Percentiles rank a stretch among this genome's conserved stretches.
phyloP scores from a whole-genome alignment of 2,329 filamentous ascomycete genomes.

The Alternaria infectoria region DNA sequence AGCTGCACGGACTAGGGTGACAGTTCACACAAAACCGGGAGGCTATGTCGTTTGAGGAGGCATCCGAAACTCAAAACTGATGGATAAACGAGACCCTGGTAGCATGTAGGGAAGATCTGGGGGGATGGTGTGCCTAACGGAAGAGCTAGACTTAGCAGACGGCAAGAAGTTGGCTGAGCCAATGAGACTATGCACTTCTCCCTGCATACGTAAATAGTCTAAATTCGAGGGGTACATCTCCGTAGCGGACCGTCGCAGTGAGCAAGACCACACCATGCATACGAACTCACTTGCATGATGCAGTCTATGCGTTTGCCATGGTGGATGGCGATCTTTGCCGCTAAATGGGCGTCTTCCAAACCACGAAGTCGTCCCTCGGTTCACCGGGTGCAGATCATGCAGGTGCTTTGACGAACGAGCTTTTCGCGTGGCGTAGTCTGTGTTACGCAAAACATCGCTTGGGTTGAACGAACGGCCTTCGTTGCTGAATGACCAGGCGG shows the following conservation, averaged over 20 bases:
- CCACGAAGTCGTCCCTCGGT: not conserved
- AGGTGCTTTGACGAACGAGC: not conserved
- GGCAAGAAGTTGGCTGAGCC: not conserved
- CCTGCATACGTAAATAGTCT: not conserved
- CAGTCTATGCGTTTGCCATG: not conserved
- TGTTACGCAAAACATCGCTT: not conserved
- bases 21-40: not conserved
- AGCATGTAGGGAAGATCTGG: not conserved
- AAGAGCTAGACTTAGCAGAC: conserved; percentile 4
- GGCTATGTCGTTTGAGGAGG: not conserved
- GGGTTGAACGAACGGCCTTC: not conserved
- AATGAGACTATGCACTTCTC: not conserved
- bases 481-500: not conserved
- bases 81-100: conserved; percentile 1
- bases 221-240: not conserved
- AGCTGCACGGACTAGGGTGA: not conserved
- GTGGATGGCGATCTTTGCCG: not conserved
- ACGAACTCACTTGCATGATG: not conserved
- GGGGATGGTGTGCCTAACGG: not conserved
- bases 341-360: not conserved
- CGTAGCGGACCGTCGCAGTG: not conserved
- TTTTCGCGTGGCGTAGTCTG: not conserved
- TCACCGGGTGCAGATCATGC: not conserved
- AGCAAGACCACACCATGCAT: not conserved
- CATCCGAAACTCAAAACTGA: conserved; percentile 6